Evolutionary conservation across 208 protist genomes (phyloP).

Genomic region (Leishmania braziliensis): DNA sequence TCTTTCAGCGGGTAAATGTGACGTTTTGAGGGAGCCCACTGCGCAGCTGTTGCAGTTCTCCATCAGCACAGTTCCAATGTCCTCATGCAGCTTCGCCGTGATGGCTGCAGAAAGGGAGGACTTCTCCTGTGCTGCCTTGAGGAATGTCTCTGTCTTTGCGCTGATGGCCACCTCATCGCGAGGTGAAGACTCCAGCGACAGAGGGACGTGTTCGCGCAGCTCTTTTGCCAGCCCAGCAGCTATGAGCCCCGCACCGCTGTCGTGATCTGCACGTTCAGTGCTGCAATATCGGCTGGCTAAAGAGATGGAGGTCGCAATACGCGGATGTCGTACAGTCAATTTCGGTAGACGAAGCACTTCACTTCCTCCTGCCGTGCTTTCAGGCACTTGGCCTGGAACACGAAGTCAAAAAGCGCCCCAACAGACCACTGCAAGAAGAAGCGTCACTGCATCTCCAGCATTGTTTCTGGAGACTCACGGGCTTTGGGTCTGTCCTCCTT

Average conservation of each 20-base stretch:
- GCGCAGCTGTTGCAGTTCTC: conserved; percentile 1
- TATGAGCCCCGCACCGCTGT: conserved; percentile 45
- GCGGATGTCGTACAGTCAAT: conserved; percentile 31
- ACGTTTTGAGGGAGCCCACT: neutral
- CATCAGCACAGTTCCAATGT: conserved; percentile 23
- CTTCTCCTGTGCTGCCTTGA: conserved; percentile 1
- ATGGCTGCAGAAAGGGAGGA: conserved; percentile 20
- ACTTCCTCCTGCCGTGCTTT: conserved; percentile 23
- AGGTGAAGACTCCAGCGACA: neutral
- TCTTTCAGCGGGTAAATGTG: neutral
- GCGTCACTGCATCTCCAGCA: conserved; percentile 41
- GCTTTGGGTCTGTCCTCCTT: conserved; percentile 18
- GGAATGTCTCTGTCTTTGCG: conserved; percentile 14
- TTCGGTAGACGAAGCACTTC: conserved; percentile 23
- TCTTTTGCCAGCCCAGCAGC: conserved; percentile 33
- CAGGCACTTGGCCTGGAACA: conserved; percentile 36
- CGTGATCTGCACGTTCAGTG: conserved; percentile 41
- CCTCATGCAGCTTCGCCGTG: conserved; percentile 30
- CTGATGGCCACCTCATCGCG: conserved; percentile 5
- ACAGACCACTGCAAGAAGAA: conserved; percentile 77
- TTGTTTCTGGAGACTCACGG: conserved; percentile 27
- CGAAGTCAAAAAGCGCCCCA: conserved; percentile 64
- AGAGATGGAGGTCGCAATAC: conserved; percentile 32
- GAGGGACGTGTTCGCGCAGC: conserved; percentile 15
- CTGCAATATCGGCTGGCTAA: conserved; percentile 18